Base-by-base conservation (phyloP, 2,329 filamentous ascomycete genomes). In the Fusarium citri region DNA sequence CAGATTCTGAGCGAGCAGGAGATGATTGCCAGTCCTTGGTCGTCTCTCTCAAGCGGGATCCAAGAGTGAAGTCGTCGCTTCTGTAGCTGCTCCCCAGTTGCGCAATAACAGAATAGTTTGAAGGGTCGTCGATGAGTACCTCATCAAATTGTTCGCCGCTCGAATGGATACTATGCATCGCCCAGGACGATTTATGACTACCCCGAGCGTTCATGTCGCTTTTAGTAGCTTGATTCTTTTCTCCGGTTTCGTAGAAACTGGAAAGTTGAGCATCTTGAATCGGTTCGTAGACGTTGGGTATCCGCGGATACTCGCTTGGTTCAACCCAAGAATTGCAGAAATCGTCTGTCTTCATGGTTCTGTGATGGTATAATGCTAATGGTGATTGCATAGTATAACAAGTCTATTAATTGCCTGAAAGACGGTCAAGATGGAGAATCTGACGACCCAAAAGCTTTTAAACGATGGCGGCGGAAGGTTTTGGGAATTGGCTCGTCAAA, bases 271-370 rank as follows among this genome's bases (percentile, higher is more conserved):
- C 20, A 34, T 51, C 40, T 11, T 59, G 50, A 30, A 74, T 65
- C 12, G 69, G 69, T 31, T 75, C 73, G 55, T 75, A 71, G 18
- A 72, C 72, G 26, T 75, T 65, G 41, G 69, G 64, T 55, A 72
- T 69, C 48, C 69, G 57, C 15, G 66, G 69, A 31, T 68, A 70
- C 48, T 72, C 47, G 48, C 61, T 72, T 41, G 68, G 64, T 41
- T 65, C 58, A 16, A 66, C 68, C 68, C 68, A 71, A 8, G 64
- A 57, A 47, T 57, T 68, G 47, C 56, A 65, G 25, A 66, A 46
- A 47, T 71, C 68, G 34, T 71, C 59, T 20, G 45, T 65, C 59
- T 58, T 51, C 37, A 68, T 68, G 34, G 46, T 43, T 37, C 47
- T 62, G 34, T 34, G 60, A 34, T 45, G 54, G 54, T 42, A 51